Percentiles rank a stretch among this genome's conserved stretches.
Evolutionary conservation across 257 asterid species (phyloP).

Genomic region (Solanum sitiens): DNA sequence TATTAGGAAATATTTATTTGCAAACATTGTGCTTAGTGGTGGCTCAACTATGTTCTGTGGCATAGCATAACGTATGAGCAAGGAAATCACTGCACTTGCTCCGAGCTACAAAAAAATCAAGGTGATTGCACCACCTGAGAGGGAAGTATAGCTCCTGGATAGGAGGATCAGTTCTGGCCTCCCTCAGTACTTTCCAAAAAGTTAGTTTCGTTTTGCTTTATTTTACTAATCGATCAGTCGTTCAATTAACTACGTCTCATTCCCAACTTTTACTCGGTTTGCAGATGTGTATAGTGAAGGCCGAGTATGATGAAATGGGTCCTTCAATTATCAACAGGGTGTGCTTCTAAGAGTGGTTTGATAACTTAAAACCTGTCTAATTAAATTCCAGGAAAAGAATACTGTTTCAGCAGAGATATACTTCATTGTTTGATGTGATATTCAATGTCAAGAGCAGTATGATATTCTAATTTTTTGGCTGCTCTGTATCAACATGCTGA

Average conservation of each 20-base stretch:
- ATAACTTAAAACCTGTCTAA: not conserved
- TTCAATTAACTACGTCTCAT: not conserved
- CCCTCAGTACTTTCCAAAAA: not conserved
- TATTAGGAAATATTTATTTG: not conserved
- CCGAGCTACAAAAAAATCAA: not conserved
- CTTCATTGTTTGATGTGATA: too few species aligned
- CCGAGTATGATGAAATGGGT: too few species aligned
- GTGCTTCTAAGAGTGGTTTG: too few species aligned
- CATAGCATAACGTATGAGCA: not conserved
- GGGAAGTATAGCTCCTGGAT: not conserved
- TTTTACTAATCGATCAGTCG: not conserved
- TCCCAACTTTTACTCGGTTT: not conserved
- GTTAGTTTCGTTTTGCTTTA: not conserved
- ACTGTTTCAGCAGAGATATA: too few species aligned
- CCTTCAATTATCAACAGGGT: too few species aligned
- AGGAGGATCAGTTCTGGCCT: not conserved
- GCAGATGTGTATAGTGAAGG: too few species aligned
- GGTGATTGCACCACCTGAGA: not conserved
- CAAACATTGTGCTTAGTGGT: not conserved
- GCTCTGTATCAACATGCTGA: too few species aligned
- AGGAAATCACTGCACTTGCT: not conserved
- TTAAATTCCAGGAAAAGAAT: too few species aligned
- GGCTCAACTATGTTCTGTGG: not conserved
- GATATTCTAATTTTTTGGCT: too few species aligned
- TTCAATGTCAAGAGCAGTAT: too few species aligned